These are phyloP conservation scores for Cymbopogon flexuosus DNA, from an alignment of 202 grass and related monocot species.

Conservation along the genomic window DNA sequence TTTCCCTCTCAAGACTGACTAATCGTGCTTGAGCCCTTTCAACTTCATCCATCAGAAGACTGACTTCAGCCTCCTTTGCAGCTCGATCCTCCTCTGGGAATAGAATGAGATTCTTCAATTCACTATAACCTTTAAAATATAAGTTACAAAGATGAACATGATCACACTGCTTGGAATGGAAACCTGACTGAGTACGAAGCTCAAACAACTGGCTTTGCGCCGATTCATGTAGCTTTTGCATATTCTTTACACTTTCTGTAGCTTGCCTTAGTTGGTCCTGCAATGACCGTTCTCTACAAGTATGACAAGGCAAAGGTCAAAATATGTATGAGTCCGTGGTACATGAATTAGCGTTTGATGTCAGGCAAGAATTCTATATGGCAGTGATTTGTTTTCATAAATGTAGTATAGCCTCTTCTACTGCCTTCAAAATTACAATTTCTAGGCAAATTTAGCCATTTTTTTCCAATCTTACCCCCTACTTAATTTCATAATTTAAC, in stretches of 20 bases:
- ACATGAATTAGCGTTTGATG: not conserved
- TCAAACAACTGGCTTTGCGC: constrained; percentile 97
- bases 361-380: not conserved
- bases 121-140: constrained; percentile 18
- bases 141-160: not conserved
- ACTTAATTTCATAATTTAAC: not conserved
- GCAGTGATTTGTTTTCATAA: not conserved
- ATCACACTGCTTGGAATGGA: not conserved
- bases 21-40: constrained; percentile 89
- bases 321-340: not conserved
- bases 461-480: not conserved
- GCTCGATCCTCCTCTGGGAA: constrained; percentile 70
- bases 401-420: not conserved
- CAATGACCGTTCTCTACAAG: constrained; percentile 68
- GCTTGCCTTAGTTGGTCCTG: constrained; percentile 97
- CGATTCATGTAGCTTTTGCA: constrained; percentile 97
- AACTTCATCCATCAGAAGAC: constrained; percentile 96
- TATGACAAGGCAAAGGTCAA: constrained; percentile 31
- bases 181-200: constrained; percentile 97
- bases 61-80: constrained; percentile 86
- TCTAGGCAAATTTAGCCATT: not conserved
- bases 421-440: not conserved
- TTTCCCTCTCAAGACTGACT: constrained; percentile 97
- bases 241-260: constrained; percentile 96
- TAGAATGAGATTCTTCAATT: constrained; percentile 20